These are phyloP conservation scores for Tilletia caries DNA, from an alignment of 1,284 basidiomycete genomes.

Conservation along the genomic window DNA sequence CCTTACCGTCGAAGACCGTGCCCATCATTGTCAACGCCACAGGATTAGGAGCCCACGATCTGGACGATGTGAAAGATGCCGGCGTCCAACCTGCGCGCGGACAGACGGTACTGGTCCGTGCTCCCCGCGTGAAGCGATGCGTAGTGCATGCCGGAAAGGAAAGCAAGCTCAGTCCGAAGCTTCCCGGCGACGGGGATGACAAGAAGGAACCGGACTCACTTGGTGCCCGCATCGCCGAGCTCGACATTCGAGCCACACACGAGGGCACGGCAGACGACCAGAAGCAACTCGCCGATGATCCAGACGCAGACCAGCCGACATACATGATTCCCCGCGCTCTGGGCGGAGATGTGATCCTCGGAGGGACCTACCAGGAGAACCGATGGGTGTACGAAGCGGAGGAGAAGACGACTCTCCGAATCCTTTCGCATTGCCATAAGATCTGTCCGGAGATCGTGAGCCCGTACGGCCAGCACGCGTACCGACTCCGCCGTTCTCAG, in stretches of 20 bases:
- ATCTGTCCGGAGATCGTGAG: conserved; percentile 10
- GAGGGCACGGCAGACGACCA: not conserved
- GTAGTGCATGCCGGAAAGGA: conserved; percentile 24
- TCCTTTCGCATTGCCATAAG: not conserved
- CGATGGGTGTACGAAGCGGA: conserved; percentile 1
- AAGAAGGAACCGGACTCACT: conserved; percentile 16
- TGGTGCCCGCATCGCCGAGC: conserved; percentile 20
- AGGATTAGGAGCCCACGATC: conserved; percentile 51
- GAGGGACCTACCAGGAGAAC: conserved; percentile 60
- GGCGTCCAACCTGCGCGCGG: conserved; percentile 80
- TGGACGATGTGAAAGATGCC: conserved; percentile 61
- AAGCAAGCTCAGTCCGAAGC: conserved; percentile 6
- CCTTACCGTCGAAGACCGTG: not conserved
- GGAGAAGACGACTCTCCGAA: not conserved
- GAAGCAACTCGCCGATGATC: conserved; percentile 25
- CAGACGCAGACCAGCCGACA: conserved; percentile 30
- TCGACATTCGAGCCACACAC: conserved; percentile 21
- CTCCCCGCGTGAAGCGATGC: conserved; percentile 59
- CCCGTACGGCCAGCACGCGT: not conserved
- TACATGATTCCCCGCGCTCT: conserved; percentile 63
- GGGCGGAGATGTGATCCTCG: conserved; percentile 60
- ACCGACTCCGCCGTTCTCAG: not conserved
- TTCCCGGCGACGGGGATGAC: not conserved
- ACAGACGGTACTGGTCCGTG: conserved; percentile 74
- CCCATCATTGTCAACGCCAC: conserved; percentile 57